Conservation (phyloP, 2,329 filamentous ascomycete genomes). For the Blastomyces emzantsi region DNA sequence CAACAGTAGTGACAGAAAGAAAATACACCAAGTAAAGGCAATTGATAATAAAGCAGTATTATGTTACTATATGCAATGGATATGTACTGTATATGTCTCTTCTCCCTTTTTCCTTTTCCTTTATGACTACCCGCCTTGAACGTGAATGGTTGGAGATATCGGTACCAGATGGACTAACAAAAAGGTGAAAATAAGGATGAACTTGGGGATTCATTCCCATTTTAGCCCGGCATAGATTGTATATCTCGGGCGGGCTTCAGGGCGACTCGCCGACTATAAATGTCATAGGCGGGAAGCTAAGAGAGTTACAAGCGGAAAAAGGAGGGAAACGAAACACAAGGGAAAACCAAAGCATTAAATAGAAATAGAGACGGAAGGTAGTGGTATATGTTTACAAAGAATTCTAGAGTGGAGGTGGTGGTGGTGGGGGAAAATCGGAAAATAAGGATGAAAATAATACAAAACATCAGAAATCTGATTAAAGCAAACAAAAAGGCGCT, state of each 20-base stretch:
- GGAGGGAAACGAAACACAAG: neutral
- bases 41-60: neutral
- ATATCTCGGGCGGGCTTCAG: neutral
- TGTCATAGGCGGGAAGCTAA: neutral
- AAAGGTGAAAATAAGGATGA: neutral
- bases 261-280: neutral
- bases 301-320: neutral
- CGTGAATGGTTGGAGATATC: neutral
- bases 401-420: slow-evolving; percentile 1
- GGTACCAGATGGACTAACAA: neutral
- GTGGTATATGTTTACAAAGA: neutral
- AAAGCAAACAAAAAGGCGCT: neutral
- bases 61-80: neutral
- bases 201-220: neutral
- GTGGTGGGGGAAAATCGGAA: neutral
- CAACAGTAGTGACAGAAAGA: neutral
- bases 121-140: neutral
- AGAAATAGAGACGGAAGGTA: neutral
- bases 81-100: neutral
- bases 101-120: neutral
- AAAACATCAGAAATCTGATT: neutral
- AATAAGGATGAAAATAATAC: neutral
- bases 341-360: neutral
- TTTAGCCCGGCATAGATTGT: neutral
- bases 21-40: neutral